Evolutionary conservation across 2,329 filamentous ascomycete species (phyloP).

Genomic region (Colletotrichum graminicola): DNA sequence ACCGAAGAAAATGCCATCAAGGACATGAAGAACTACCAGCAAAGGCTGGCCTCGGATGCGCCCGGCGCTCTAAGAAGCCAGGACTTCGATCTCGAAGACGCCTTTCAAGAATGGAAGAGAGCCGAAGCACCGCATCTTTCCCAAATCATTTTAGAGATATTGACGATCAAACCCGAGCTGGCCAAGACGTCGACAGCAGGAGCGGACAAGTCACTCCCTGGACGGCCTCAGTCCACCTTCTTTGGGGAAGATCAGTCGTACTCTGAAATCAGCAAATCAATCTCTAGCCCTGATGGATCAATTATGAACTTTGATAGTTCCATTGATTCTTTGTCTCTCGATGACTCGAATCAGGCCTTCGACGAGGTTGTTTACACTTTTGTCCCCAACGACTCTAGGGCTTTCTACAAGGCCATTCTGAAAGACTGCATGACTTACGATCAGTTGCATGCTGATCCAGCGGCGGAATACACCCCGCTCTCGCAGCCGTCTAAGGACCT

Average conservation of each 20-base stretch:
- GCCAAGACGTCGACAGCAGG: slow-evolving; percentile 80
- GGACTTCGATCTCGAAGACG: slow-evolving; percentile 92
- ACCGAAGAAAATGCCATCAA: slow-evolving; percentile 91
- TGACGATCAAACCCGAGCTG: slow-evolving; percentile 87
- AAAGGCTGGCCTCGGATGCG: slow-evolving; percentile 84
- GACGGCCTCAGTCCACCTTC: slow-evolving; percentile 58
- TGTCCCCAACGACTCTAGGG: slow-evolving; percentile 85
- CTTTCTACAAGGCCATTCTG: slow-evolving; percentile 85
- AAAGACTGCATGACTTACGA: slow-evolving; percentile 80
- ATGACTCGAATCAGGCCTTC: slow-evolving; percentile 64
- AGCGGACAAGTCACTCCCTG: slow-evolving; percentile 54
- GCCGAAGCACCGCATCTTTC: slow-evolving; percentile 88
- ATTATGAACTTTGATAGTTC: slow-evolving; percentile 72
- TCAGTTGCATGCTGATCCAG: slow-evolving; percentile 66
- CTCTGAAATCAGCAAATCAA: slow-evolving; percentile 64
- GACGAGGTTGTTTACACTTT: slow-evolving; percentile 84
- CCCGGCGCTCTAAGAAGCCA: slow-evolving; percentile 81
- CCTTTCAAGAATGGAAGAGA: slow-evolving; percentile 91
- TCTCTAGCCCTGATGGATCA: slow-evolving; percentile 60
- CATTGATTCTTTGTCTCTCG: slow-evolving; percentile 73
- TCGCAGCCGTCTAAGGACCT: slow-evolving; percentile 86
- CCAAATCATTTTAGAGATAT: slow-evolving; percentile 91
- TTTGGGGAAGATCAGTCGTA: slow-evolving; percentile 64
- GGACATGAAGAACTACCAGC: slow-evolving; percentile 94
- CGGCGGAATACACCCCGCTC: slow-evolving; percentile 65